Evolutionary conservation across 176 grass and related monocot species (phyloP).

Genomic region (Hsuehochloa calcarea): DNA sequence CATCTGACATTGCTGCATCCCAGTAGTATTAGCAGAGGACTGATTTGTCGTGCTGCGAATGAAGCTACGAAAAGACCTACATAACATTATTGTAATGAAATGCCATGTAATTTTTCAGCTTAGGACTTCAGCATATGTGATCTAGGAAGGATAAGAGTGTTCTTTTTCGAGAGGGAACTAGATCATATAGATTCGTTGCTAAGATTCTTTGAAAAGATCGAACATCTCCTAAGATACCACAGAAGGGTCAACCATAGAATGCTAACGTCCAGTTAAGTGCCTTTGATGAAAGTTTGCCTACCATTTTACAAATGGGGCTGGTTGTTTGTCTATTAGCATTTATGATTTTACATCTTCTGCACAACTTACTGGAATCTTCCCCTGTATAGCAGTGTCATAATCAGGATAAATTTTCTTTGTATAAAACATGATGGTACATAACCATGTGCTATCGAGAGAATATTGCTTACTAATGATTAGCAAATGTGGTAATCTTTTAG

Average conservation of each 20-base stretch:
- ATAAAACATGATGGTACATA: neutral
- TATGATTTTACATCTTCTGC: neutral
- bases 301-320: neutral
- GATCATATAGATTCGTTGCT: neutral
- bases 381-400: neutral
- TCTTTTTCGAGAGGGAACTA: neutral
- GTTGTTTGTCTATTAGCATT: neutral
- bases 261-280: neutral
- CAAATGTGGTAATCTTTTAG: neutral
- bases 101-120: neutral
- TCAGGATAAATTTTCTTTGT: neutral
- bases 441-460: neutral
- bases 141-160: neutral
- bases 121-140: slow-evolving; percentile 15
- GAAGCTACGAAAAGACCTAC: neutral
- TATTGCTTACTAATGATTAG: neutral
- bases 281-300: neutral
- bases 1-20: neutral
- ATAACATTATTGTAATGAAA: neutral
- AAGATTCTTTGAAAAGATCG: neutral
- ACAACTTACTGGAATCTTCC: neutral
- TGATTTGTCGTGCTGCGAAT: neutral
- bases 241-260: neutral
- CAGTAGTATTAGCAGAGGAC: neutral
- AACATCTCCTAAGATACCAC: neutral